Evolutionary conservation across 2,329 filamentous ascomycete species (phyloP).

Genomic region (Apiospora rasikravindrae): DNA sequence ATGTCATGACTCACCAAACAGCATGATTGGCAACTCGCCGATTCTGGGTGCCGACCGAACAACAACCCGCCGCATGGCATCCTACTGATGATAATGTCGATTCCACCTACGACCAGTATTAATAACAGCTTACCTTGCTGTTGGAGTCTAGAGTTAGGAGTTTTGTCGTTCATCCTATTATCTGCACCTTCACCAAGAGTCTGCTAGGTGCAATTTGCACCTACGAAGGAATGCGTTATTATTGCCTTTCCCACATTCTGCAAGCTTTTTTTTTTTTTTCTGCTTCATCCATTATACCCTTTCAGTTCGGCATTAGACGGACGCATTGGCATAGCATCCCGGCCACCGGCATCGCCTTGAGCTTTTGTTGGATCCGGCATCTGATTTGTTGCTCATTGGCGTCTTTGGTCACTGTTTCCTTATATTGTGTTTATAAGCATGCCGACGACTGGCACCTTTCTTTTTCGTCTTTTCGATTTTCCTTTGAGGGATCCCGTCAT

Average conservation of each 20-base stretch:
- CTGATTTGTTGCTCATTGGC: constrained; percentile 30
- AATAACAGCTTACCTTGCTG: constrained; percentile 4
- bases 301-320: constrained; percentile 36
- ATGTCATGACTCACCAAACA: constrained; percentile 43
- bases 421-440: constrained; percentile 27
- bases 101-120: not conserved
- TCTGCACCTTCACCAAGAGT: not conserved
- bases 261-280: not conserved
- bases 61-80: constrained; percentile 66
- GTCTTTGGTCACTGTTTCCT: constrained; percentile 27
- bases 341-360: constrained; percentile 36
- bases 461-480: constrained; percentile 21
- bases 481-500: constrained; percentile 1
- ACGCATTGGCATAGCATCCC: constrained; percentile 40
- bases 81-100: constrained; percentile 53
- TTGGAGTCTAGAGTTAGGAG: constrained; percentile 11
- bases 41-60: constrained; percentile 56
- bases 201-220: not conserved
- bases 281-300: constrained; percentile 33
- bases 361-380: constrained; percentile 39
- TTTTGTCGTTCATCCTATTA: constrained; percentile 10
- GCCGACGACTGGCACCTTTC: constrained; percentile 20
- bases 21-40: constrained; percentile 52
- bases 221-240: constrained; percentile 5
- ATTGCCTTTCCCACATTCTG: constrained; percentile 4